phyloP scores from a whole-genome alignment of 2,329 filamentous ascomycete species.

The Trichoderma harzianum region DNA sequence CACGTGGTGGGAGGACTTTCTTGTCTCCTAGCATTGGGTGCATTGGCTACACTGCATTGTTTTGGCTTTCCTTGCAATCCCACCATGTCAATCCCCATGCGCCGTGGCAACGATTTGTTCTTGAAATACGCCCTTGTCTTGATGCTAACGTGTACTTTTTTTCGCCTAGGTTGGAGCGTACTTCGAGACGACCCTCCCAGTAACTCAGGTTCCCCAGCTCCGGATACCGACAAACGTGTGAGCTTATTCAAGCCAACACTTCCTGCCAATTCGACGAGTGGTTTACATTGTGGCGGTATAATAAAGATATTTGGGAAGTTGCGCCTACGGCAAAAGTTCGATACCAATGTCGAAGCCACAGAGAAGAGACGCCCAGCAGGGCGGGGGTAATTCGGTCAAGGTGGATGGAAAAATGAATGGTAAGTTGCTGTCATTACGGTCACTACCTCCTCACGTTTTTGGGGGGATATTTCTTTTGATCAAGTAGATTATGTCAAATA shows the following conservation, averaged over 20 bases:
- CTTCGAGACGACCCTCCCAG: background rate
- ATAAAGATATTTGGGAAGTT: constrained; percentile 27
- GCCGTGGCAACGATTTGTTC: background rate
- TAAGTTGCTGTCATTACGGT: constrained; percentile 23
- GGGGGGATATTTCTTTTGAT: background rate
- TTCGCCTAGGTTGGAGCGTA: background rate
- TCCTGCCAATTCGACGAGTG: constrained; percentile 21
- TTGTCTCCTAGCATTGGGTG: background rate
- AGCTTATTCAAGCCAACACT: background rate
- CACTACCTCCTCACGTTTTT: background rate
- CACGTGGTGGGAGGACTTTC: background rate
- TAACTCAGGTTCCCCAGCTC: background rate
- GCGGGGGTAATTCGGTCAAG: constrained; percentile 31
- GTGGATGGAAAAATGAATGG: constrained; percentile 37
- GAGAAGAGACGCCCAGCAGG: constrained; percentile 33
- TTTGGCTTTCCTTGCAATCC: background rate
- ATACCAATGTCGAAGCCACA: constrained; percentile 38
- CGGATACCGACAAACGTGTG: background rate
- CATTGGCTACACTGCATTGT: background rate
- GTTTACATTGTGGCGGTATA: constrained; percentile 24
- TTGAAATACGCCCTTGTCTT: background rate
- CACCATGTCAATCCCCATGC: background rate
- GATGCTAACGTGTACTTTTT: background rate
- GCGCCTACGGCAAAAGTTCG: constrained; percentile 23
- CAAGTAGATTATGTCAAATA: background rate